Conservation (phyloP, 495 filamentous ascomycete species). For the Penicillium bovifimosum region DNA sequence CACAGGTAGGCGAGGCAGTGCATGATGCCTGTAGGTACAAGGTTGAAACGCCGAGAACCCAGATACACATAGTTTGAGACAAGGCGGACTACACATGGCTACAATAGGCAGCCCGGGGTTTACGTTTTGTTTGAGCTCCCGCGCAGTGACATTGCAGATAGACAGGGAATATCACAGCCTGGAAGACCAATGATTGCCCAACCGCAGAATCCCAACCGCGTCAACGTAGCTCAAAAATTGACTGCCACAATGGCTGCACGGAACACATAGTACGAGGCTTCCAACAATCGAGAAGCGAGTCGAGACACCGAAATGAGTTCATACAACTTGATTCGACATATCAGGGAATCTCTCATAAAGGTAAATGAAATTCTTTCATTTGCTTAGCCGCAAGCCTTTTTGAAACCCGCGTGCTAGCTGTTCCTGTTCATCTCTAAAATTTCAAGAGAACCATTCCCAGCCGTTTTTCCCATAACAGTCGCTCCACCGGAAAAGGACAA, state of each 20-base stretch:
- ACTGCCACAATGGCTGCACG: neutral
- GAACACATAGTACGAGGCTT: neutral
- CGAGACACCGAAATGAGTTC: neutral
- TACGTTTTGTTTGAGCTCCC: neutral
- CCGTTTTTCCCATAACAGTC: slow-evolving; percentile 37
- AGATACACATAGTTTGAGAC: neutral
- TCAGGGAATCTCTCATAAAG: slow-evolving; percentile 27
- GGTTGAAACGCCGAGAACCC: neutral
- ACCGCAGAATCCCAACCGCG: neutral
- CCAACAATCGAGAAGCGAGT: neutral
- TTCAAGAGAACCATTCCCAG: slow-evolving; percentile 32
- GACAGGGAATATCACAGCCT: neutral
- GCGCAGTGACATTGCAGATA: neutral
- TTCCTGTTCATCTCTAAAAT: slow-evolving; percentile 33
- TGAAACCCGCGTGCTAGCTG: slow-evolving; percentile 26
- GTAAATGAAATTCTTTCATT: slow-evolving; percentile 34
- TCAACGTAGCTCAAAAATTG: neutral
- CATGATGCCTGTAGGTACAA: neutral
- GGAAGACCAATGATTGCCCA: neutral
- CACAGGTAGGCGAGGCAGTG: too few relatives aligned
- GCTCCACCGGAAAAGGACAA: slow-evolving; percentile 40
- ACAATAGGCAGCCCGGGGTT: neutral
- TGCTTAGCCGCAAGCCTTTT: slow-evolving; percentile 23
- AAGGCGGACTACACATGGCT: neutral
- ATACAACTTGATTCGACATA: slow-evolving; percentile 13